Base-by-base conservation (phyloP, 441 rosid genomes). In the Cnidoscolus chayamansa region DNA sequence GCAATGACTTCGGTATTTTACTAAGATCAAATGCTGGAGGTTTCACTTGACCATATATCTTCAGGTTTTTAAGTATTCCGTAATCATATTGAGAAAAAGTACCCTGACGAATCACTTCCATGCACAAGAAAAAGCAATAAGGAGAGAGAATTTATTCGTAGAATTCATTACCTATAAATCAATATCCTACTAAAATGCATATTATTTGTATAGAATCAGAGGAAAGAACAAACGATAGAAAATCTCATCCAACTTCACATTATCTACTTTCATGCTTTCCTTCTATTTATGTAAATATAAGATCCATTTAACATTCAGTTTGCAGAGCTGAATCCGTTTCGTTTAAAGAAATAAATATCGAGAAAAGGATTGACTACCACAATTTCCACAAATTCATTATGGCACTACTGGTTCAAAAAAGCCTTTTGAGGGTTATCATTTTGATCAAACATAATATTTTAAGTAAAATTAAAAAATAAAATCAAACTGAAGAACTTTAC, bases 61-160 rank as follows among this genome's bases (percentile, higher is more conserved):
- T 76, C 65, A 85, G 60, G 76, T 92, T 94, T 79, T 87, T 86
- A 62, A 88, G 49, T 16, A 84, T 35, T 37, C 97, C 98, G 47
- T 89, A 92, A 74, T 94, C 97, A 61, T 88, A 92, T 57, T 71
- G 84, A 15, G 97, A 78, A 79, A 92, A 92, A 1, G 87, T 88
- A 68, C 94, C 98, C 71, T 85, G 84, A 25, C 97, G 94, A 78
- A 92, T 92, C 97, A 94, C 98, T 94, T 84, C 49, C 40, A 73
- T 45, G 53, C 43, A 68, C 4, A 56, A 45, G 70, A 64, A 53
- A 40, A 40, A 40, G 45, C 45, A 40, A 25, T 25, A 25, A 25
- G 25, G 25, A 25, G 45, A 40, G 45, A 40, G 7, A 40, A 40
- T 3, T 40, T 5, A 40, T 3, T 40, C 7, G 7, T 40, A 40